Evolutionary conservation across 1,139 yeast species (phyloP).

Genomic region (Pichia sp.): DNA sequence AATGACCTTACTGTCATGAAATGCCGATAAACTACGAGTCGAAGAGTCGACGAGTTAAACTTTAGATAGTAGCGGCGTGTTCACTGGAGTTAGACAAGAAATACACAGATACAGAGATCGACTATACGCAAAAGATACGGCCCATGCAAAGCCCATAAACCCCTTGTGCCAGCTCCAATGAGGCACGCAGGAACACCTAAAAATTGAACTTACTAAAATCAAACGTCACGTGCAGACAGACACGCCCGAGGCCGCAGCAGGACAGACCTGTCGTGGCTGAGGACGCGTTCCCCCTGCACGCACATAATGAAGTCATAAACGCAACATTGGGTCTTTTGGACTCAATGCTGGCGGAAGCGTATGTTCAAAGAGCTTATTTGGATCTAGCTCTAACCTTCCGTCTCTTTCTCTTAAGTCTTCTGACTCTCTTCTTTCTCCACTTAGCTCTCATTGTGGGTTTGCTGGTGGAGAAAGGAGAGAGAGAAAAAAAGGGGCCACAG

Average conservation of each 20-base stretch:
- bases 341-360: not conserved
- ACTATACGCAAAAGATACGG: not conserved
- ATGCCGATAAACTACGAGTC: too few species aligned
- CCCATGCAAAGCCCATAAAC: not conserved
- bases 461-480: slow-evolving; percentile 9
- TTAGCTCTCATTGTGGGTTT: slow-evolving; percentile 67
- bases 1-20: too few species aligned
- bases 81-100: not conserved
- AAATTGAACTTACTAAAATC: slow-evolving; percentile 3
- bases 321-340: not conserved
- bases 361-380: slow-evolving; percentile 62
- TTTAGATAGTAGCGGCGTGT: not conserved
- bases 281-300: not conserved
- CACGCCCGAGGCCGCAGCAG: not conserved
- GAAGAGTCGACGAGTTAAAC: not conserved
- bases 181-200: not conserved
- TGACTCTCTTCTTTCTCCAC: slow-evolving; percentile 99
- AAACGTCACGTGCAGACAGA: not conserved
- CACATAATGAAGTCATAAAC: not conserved
- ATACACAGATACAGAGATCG: not conserved
- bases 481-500: slow-evolving; percentile 4
- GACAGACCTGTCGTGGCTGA: not conserved
- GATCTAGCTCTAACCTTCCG: slow-evolving; percentile 99
- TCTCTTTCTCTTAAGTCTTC: slow-evolving; percentile 99
- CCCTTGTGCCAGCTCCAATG: not conserved